These are phyloP conservation scores for Yamadazyma trypodendri DNA, from an alignment of 1,139 yeast genomes.

Conservation along the genomic window DNA sequence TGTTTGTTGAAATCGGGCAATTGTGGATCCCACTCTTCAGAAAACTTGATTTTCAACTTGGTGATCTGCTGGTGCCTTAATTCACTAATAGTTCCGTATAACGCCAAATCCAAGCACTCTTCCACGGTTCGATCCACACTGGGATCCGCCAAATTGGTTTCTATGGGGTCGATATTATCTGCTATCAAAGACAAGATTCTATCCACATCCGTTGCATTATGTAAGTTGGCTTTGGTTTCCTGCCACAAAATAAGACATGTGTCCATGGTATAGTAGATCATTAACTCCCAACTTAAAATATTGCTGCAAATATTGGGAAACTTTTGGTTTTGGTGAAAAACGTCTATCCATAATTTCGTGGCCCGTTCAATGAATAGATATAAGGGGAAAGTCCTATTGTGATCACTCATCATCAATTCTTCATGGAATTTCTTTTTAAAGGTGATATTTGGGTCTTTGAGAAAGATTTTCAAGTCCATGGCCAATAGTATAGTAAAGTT, in stretches of 20 bases:
- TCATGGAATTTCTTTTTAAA: slow-evolving; percentile 60
- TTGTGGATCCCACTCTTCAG: slow-evolving; percentile 33
- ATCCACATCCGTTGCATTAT: slow-evolving; percentile 45
- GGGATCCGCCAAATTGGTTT: slow-evolving; percentile 22
- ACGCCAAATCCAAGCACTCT: slow-evolving; percentile 45
- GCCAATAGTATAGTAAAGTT: slow-evolving; percentile 44
- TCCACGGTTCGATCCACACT: slow-evolving; percentile 30
- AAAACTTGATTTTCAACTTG: slow-evolving; percentile 35
- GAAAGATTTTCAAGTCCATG: slow-evolving; percentile 51
- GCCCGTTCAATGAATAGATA: slow-evolving; percentile 36
- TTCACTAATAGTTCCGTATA: slow-evolving; percentile 44
- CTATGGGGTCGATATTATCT: slow-evolving; percentile 31
- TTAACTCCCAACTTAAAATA: slow-evolving; percentile 53
- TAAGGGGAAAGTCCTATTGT: slow-evolving; percentile 43
- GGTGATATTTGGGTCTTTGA: slow-evolving; percentile 54
- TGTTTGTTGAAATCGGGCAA: slow-evolving; percentile 50
- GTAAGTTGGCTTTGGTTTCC: slow-evolving; percentile 56
- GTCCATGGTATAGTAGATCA: slow-evolving; percentile 56
- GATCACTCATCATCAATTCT: slow-evolving; percentile 52
- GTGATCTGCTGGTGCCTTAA: slow-evolving; percentile 58
- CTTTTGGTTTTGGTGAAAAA: slow-evolving; percentile 32
- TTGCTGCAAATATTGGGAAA: slow-evolving; percentile 43
- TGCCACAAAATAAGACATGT: slow-evolving; percentile 68
- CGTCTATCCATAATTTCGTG: slow-evolving; percentile 38
- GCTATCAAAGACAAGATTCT: slow-evolving; percentile 43